Evolutionary conservation across 2,329 filamentous ascomycete species (phyloP).

Genomic region (Beauveria australis): DNA sequence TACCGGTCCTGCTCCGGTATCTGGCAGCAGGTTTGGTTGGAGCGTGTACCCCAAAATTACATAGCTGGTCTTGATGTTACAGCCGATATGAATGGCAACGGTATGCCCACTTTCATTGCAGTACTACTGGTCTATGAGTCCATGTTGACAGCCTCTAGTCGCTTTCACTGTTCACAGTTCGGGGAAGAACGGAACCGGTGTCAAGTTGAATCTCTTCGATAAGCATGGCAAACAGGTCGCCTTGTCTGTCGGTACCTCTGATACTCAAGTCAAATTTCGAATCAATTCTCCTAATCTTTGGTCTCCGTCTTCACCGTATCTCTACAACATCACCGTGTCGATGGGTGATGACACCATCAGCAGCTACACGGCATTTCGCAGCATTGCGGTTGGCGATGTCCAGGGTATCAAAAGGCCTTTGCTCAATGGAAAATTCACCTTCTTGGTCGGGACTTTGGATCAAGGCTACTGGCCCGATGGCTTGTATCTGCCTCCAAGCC

Average conservation of each 20-base stretch:
- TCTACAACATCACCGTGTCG: slow-evolving; percentile 56
- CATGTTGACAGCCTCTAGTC: slow-evolving; percentile 29
- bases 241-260: slow-evolving; percentile 35
- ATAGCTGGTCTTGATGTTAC: slow-evolving; percentile 52
- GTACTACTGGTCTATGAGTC: background rate
- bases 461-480: slow-evolving; percentile 68
- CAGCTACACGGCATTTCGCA: slow-evolving; percentile 64
- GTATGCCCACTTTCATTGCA: slow-evolving; percentile 14
- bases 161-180: slow-evolving; percentile 46
- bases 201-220: slow-evolving; percentile 29
- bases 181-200: slow-evolving; percentile 22
- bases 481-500: slow-evolving; percentile 54
- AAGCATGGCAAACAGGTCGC: slow-evolving; percentile 32
- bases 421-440: slow-evolving; percentile 61
- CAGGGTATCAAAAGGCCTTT: slow-evolving; percentile 53
- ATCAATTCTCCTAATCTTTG: slow-evolving; percentile 51
- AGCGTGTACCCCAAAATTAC: slow-evolving; percentile 49
- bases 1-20: slow-evolving; percentile 67
- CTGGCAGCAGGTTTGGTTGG: slow-evolving; percentile 67
- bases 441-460: slow-evolving; percentile 60
- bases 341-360: slow-evolving; percentile 42
- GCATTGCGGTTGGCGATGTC: slow-evolving; percentile 47
- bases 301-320: slow-evolving; percentile 52
- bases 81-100: slow-evolving; percentile 45
- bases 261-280: slow-evolving; percentile 44